These are phyloP conservation scores for Luffa acutangula DNA, from an alignment of 306 rosid species.

Conservation along the genomic window DNA sequence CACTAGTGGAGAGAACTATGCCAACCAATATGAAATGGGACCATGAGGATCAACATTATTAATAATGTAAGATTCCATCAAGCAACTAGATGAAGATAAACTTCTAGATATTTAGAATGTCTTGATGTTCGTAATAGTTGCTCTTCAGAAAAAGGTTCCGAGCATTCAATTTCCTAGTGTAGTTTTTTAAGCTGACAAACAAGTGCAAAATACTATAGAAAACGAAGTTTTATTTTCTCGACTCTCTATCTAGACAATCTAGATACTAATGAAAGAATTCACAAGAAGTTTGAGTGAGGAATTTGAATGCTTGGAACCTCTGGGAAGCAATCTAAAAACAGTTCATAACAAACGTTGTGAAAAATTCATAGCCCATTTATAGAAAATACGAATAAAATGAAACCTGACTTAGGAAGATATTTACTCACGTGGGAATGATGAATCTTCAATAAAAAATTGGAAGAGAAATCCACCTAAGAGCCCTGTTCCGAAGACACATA, in stretches of 20 bases:
- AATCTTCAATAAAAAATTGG: conserved; percentile 53
- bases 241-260: neutral
- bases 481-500: conserved; percentile 75
- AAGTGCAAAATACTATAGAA: neutral
- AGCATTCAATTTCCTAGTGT: neutral
- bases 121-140: neutral
- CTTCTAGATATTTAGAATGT: neutral
- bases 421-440: conserved; percentile 65
- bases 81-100: neutral
- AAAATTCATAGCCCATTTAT: neutral
- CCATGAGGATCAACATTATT: neutral
- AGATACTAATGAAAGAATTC: neutral
- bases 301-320: neutral
- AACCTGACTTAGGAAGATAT: neutral
- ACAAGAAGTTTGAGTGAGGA: neutral
- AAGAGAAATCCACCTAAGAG: conserved; percentile 69
- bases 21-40: neutral
- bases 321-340: neutral
- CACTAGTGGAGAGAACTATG: neutral
- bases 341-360: neutral
- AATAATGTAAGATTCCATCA: neutral
- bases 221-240: neutral
- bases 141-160: neutral
- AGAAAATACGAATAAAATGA: neutral
- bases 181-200: neutral